Percentiles rank a stretch among this genome's conserved stretches.
Conservation (phyloP, 441 rosid species). For the Eutrema salsugineum region DNA sequence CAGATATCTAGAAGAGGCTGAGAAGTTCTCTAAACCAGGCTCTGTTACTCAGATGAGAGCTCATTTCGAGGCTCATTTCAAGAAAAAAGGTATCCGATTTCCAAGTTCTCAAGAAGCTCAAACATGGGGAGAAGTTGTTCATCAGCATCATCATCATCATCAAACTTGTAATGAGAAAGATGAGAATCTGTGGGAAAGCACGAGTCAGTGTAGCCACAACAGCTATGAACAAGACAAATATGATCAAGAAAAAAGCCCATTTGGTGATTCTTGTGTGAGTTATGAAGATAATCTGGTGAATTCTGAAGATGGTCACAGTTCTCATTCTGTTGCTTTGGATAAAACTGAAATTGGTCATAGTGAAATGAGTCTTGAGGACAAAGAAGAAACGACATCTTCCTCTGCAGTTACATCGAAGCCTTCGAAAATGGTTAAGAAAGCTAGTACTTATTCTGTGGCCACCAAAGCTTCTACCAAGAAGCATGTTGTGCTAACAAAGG, state of each 20-base stretch:
- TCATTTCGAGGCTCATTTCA: constrained; percentile 77
- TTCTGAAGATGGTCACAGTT: neutral
- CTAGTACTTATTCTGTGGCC: neutral
- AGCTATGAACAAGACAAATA: constrained; percentile 20
- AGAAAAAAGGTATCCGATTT: constrained; percentile 50
- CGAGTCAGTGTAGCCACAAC: constrained; percentile 23
- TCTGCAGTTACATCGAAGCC: neutral
- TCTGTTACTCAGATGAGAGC: constrained; percentile 74
- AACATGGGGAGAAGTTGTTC: constrained; percentile 34
- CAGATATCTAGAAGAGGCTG: constrained; percentile 81
- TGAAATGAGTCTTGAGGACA: neutral
- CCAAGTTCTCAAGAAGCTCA: constrained; percentile 42
- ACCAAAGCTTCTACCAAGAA: constrained; percentile 6
- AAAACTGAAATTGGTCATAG: neutral
- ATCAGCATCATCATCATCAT: neutral
- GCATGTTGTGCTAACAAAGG: constrained; percentile 15
- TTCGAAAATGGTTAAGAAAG: neutral
- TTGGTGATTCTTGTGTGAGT: constrained; percentile 24
- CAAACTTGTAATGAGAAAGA: constrained; percentile 29
- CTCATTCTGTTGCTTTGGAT: constrained; percentile 12
- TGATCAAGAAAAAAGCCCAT: constrained; percentile 28
- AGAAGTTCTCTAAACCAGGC: constrained; percentile 75
- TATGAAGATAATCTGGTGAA: neutral
- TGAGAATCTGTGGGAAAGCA: constrained; percentile 35
- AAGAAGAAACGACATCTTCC: neutral